Conservation (phyloP, 1,284 basidiomycete genomes). For the Trichosporon asahii region DNA sequence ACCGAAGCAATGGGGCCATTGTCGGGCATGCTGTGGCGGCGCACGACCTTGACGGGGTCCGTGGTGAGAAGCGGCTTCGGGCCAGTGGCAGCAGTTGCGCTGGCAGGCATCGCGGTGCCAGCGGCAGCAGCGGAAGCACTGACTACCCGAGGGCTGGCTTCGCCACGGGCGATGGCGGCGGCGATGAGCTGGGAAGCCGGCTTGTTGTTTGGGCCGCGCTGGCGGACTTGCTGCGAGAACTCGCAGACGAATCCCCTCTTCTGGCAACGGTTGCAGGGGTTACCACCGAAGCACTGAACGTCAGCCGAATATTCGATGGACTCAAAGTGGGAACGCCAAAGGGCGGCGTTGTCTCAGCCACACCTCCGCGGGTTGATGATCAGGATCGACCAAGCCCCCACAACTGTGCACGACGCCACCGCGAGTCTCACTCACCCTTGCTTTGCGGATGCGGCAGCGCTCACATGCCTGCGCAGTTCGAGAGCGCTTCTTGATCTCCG, state of each 20-base stretch:
- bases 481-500: conserved; percentile 31
- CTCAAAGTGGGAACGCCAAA: background rate
- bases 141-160: conserved; percentile 3
- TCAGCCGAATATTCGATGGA: conserved; percentile 6
- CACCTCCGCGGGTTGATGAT: conserved; percentile 1
- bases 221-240: conserved; percentile 26
- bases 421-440: conserved; percentile 27
- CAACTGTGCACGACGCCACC: background rate
- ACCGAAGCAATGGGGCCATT: conserved; percentile 6
- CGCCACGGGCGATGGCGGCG: background rate
- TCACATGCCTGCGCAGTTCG: conserved; percentile 34
- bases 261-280: conserved; percentile 27
- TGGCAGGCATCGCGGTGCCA: conserved; percentile 1
- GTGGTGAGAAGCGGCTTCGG: background rate
- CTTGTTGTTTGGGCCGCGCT: conserved; percentile 26
- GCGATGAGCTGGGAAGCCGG: conserved; percentile 8
- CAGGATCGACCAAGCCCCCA: background rate
- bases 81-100: background rate
- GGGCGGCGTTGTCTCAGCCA: conserved; percentile 6
- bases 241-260: conserved; percentile 28
- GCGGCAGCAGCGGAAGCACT: conserved; percentile 2
- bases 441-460: conserved; percentile 31
- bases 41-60: conserved; percentile 11
- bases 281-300: conserved; percentile 26
- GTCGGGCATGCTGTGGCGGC: conserved; percentile 25